Percentiles rank a stretch among this genome's conserved stretches.
Evolutionary conservation across 768 basidiomycete genomes (phyloP).

Genomic region (Amanita phalloides): DNA sequence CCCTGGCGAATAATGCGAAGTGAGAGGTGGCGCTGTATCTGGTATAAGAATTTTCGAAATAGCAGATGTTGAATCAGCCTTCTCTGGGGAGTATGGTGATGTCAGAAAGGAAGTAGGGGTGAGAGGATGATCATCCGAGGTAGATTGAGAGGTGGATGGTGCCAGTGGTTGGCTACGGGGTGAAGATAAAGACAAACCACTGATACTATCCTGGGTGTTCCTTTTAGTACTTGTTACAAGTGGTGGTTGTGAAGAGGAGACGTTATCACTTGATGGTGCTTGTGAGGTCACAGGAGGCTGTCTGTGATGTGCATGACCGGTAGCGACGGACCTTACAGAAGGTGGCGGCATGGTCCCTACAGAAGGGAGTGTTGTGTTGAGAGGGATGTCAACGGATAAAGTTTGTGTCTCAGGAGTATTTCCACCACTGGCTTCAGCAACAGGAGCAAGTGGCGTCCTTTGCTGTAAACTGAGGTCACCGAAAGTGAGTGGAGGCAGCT

Average conservation of each 20-base stretch:
- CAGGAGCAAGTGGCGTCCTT: conserved; percentile 42
- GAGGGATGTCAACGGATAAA: conserved; percentile 13
- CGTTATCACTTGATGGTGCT: background rate
- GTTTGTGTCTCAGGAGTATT: conserved; percentile 15
- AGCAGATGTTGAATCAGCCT: background rate
- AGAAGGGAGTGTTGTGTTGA: background rate
- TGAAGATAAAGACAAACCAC: background rate
- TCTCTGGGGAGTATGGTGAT: conserved; percentile 20
- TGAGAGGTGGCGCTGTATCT: conserved; percentile 16
- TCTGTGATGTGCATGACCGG: background rate
- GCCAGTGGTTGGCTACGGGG: background rate
- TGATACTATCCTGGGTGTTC: background rate
- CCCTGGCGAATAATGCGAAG: conserved; percentile 27
- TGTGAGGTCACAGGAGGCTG: background rate
- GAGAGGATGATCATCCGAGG: conserved; percentile 7
- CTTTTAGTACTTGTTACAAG: background rate
- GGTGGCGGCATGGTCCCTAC: background rate
- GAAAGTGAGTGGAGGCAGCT: conserved; percentile 54
- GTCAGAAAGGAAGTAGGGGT: conserved; percentile 18
- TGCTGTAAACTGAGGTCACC: conserved; percentile 17
- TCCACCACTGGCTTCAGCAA: conserved; percentile 41
- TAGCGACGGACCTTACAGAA: background rate
- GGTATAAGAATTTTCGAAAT: conserved; percentile 15
- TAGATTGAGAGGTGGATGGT: conserved; percentile 5
- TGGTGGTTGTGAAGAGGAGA: background rate